Percentiles rank a stretch among this genome's conserved stretches.
Evolutionary conservation across 2,329 filamentous ascomycete species (phyloP).

Genomic region (Amphichorda felina): DNA sequence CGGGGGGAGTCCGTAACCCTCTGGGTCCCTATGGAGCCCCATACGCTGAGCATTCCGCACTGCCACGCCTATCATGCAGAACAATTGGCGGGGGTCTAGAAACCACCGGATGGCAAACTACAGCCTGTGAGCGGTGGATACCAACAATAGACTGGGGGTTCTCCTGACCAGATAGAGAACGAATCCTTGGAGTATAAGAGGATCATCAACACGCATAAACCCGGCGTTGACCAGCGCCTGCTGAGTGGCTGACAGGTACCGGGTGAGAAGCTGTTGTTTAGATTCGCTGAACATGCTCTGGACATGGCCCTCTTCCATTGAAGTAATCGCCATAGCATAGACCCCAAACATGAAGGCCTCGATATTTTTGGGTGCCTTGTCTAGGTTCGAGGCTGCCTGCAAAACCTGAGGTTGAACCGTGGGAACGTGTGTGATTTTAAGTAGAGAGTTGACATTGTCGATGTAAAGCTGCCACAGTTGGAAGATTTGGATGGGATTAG

Average conservation of each 20-base stretch:
- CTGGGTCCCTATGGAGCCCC: conserved; percentile 54
- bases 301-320: conserved; percentile 45
- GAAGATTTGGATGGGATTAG: conserved; percentile 45
- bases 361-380: conserved; percentile 40
- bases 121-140: not conserved
- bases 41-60: conserved; percentile 57
- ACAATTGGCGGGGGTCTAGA: conserved; percentile 41
- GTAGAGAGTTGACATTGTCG: conserved; percentile 55
- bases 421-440: conserved; percentile 57
- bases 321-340: conserved; percentile 46
- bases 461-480: conserved; percentile 60
- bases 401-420: conserved; percentile 54
- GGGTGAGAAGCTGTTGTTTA: conserved; percentile 35
- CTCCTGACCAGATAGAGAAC: conserved; percentile 51
- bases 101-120: conserved; percentile 37
- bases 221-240: conserved; percentile 55
- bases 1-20: conserved; percentile 34
- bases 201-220: conserved; percentile 54
- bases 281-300: conserved; percentile 38
- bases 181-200: conserved; percentile 56
- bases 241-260: conserved; percentile 46
- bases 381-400: conserved; percentile 43
- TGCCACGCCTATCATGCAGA: conserved; percentile 47
- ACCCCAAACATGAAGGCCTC: conserved; percentile 60
- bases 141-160: not conserved